Evolutionary conservation across 106 monocot species (phyloP), one percentile per base, ranked within the genome.

Genomic region (Dendrobium chrysotoxum): DNA sequence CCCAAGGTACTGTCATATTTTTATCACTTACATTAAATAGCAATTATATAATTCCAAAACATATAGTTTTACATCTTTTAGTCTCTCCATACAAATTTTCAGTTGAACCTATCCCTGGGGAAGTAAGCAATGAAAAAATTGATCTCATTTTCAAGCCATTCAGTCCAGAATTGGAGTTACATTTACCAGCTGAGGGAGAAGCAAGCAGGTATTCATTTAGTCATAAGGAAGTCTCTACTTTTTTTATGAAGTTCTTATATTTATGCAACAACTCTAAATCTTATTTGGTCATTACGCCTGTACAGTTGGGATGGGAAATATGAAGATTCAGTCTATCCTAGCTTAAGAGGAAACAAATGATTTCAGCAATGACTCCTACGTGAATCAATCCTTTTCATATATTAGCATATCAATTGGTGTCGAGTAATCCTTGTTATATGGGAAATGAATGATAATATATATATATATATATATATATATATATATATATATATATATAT

Each of bases 221-320:
- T n/a, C n/a, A n/a, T n/a, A n/a, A n/a, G n/a, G n/a, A n/a, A n/a
- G n/a, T n/a, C n/a, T n/a, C n/a, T n/a, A n/a, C n/a, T 68, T n/a
- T n/a, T n/a, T 23, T 26, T 65, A 65, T 15, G 23, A 65, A 65
- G 23, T n/a, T 2, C 26, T 65, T 11, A 30, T 31, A 68, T 30
- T 68, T 68, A 4, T 20, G 57, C 17, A 58, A 6, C 4, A 58
- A 6, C 57, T 58, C 57, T 58, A 21, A 58, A 54, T 54, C 11
- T 20, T 0, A 21, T 58, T 20, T n/a, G 17, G 20, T 58, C 3
- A 4, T 58, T 58, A 20, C 21, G 57, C 4, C 5, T 20, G 57
- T 58, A 10, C 85, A 93, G 93, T 77, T 90, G 93, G 93, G 78
- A 72, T 40, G 88, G 86, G 44, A 93, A 93, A 68, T 93, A 85